Evolutionary conservation across 768 basidiomycete genomes (phyloP).

Genomic region (Leccinum uliginosum): DNA sequence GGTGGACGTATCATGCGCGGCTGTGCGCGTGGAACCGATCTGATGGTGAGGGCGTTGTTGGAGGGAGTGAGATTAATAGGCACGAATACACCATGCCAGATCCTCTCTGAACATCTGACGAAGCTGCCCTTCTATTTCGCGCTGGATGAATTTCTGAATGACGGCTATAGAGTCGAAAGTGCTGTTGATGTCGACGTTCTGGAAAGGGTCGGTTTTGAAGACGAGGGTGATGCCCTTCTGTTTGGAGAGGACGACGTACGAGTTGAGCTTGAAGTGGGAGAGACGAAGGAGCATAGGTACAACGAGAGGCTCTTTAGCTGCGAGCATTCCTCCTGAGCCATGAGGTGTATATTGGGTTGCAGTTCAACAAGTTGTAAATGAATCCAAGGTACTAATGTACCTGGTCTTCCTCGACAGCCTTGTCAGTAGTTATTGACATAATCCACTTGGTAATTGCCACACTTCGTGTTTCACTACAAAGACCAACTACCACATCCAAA

Average conservation of each 20-base stretch:
- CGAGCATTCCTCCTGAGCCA: constrained; percentile 87
- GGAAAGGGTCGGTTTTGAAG: constrained; percentile 98
- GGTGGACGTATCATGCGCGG: no score
- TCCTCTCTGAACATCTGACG: constrained; percentile 99
- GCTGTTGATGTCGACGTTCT: constrained; percentile 95
- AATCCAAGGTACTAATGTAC: no score
- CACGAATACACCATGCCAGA: no score
- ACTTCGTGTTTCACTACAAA: no score
- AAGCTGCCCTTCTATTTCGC: constrained; percentile 94
- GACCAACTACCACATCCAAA: no score
- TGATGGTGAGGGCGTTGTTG: no score
- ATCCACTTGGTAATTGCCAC: no score
- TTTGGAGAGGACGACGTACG: constrained; percentile 95
- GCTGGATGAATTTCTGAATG: constrained; percentile 96
- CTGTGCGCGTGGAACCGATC: no score
- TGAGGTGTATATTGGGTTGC: constrained; percentile 83
- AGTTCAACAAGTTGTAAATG: no score
- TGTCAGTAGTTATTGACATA: no score
- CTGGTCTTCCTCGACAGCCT: no score
- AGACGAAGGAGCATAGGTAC: constrained; percentile 98
- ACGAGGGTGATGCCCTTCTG: constrained; percentile 98
- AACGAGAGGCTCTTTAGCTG: constrained; percentile 90
- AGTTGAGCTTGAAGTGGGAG: constrained; percentile 89
- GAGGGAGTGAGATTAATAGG: no score
- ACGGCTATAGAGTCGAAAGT: constrained; percentile 98